Conservation (phyloP, 176 grass and related monocot species). For the Puya raimondii region DNA sequence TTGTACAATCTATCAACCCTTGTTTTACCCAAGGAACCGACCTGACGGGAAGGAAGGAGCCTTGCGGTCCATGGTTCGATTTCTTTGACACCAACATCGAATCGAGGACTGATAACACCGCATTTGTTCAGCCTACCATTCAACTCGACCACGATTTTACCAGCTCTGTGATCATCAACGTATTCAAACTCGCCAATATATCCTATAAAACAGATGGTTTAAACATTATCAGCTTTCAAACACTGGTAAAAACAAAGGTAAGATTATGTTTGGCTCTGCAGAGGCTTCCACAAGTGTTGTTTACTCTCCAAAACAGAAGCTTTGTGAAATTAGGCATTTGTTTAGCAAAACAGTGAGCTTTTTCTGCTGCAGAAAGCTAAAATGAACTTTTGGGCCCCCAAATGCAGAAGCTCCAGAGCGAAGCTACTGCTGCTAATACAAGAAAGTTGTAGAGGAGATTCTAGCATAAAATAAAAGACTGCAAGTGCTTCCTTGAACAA, state of each 20-base stretch:
- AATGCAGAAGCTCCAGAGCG: too few species aligned
- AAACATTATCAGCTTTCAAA: too few species aligned
- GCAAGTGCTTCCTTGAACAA: too few species aligned
- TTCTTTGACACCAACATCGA: conserved; percentile 66
- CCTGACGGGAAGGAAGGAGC: conserved; percentile 54
- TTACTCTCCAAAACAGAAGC: too few species aligned
- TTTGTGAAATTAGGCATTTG: not conserved
- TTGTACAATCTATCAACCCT: too few species aligned
- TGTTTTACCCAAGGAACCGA: not conserved
- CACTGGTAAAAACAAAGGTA: too few species aligned
- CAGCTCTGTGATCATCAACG: conserved; percentile 50
- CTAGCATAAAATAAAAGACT: too few species aligned
- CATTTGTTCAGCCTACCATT: conserved; percentile 70
- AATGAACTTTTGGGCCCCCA: not conserved
- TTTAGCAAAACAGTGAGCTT: not conserved
- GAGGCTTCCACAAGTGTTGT: too few species aligned
- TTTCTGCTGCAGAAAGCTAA: not conserved
- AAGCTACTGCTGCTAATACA: too few species aligned
- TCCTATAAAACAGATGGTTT: conserved; percentile 16
- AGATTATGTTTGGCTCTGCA: too few species aligned
- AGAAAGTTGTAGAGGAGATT: too few species aligned
- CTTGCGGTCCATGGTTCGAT: conserved; percentile 54
- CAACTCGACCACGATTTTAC: conserved; percentile 51
- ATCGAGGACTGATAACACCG: conserved; percentile 59
- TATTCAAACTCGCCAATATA: conserved; percentile 67